Base-by-base conservation (phyloP, 495 filamentous ascomycete species). In the Talaromyces adpressus region DNA sequence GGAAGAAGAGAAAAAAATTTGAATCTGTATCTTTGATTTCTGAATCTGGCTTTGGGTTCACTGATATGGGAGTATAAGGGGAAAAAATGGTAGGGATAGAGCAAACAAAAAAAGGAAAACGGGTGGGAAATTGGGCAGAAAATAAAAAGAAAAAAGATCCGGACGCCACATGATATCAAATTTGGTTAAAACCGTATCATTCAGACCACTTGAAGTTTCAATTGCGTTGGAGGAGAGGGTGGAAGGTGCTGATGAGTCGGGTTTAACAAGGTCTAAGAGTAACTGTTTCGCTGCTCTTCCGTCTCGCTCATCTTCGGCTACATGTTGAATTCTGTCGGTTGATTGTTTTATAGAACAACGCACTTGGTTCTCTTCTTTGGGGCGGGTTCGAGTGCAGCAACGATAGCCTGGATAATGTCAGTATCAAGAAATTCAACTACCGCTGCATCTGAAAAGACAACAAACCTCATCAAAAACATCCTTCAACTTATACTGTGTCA, bases 381-480 rank as follows among this genome's bases (percentile, higher is more conserved):
- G 8, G 91, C 89, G n/a, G 91, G 91, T 74, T 95, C 91, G 49
- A 95, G 83, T 3, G 91, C 91, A 60, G 91, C 91, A 59, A 96
- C 91, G 68, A 96, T 96, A 20, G 91, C 91, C 91, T 95, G 61
- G 27, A 51, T 4, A 41, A 4, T 36, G 69, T 71, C 67, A 68
- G 71, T 34, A 22, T 20, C 4, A 49, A 3, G 5, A 18, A 49
- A 1, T 20, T 20, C 6, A 49, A 18, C 16, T 4, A 49, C 18
- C 16, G 45, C 45, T 49, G 45, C 16, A 45, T 6, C 4, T 6
- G 16, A 49, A 9, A 32, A 39, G 34, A 59, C 6, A 75, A 49
- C 84, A 56, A 84, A 97, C 93, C 91, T 98, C 94, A 68, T 98
- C 94, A 75, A 98, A 98, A 29, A 98, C 94, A 73, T 98, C 95